A percentile compares a stretch with the other conserved stretches of the same genome.
Evolutionary conservation across 1,139 yeast genomes (phyloP).

Genomic region (Fermentozyma sake): DNA sequence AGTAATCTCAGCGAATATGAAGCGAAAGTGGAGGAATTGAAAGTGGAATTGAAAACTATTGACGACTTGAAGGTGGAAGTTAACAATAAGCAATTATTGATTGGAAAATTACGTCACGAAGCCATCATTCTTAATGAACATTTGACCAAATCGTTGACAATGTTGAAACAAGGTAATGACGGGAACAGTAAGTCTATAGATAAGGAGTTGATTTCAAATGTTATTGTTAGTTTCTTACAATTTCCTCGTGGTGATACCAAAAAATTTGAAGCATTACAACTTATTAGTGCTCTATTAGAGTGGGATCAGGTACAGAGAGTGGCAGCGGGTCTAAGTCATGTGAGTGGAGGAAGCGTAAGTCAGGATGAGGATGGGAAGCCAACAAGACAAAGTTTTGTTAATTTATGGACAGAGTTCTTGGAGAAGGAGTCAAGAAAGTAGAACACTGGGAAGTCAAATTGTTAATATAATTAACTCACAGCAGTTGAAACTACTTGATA

Average conservation of each 20-base stretch:
- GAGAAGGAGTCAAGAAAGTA: constrained; percentile 73
- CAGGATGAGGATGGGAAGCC: constrained; percentile 18
- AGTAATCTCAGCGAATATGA: constrained; percentile 11
- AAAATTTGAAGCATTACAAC: constrained; percentile 84
- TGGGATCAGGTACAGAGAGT: constrained; percentile 85
- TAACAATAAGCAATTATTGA: constrained; percentile 70
- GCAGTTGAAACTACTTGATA: too few relatives aligned
- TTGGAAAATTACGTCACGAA: constrained; percentile 92
- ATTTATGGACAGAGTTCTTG: constrained; percentile 84
- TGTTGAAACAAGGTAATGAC: constrained; percentile 70
- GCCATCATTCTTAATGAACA: constrained; percentile 95
- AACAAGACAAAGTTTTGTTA: constrained; percentile 68
- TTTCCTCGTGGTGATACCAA: constrained; percentile 92
- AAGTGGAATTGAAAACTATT: constrained; percentile 18
- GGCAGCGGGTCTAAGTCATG: constrained; percentile 74
- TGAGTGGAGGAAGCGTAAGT: constrained; percentile 15
- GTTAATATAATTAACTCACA: too few relatives aligned
- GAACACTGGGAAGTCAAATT: too few relatives aligned
- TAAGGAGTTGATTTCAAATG: constrained; percentile 80
- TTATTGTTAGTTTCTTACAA: constrained; percentile 77
- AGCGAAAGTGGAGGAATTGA: constrained; percentile 10
- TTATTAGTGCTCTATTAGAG: constrained; percentile 74
- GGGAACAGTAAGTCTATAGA: constrained; percentile 67
- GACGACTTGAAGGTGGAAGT: constrained; percentile 28
- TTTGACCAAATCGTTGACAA: constrained; percentile 79